phyloP scores from a whole-genome alignment of 2,329 filamentous ascomycete species.

The Fusarium sp. region DNA sequence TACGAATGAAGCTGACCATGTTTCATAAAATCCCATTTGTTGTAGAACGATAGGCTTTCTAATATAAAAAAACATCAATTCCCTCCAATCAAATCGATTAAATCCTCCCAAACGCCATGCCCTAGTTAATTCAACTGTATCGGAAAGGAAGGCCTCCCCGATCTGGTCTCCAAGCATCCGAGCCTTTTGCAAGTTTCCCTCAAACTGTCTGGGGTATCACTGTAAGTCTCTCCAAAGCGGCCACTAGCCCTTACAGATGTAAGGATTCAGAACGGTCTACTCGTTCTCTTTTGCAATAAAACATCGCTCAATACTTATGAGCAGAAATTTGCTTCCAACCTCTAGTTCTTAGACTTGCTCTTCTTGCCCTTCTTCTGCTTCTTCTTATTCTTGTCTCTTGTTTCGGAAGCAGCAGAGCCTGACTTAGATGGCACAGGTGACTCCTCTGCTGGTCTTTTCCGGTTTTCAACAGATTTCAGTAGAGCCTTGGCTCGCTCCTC shows the following conservation, averaged over 20 bases:
- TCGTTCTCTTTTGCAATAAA: neutral
- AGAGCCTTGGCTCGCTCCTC: constrained; percentile 66
- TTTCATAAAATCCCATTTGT: neutral
- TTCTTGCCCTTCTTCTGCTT: constrained; percentile 51
- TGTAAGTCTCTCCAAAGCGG: neutral
- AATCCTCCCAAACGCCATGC: constrained; percentile 28
- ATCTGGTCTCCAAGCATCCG: neutral
- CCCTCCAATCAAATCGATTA: neutral
- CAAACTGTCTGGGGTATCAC: constrained; percentile 24
- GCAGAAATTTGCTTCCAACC: neutral
- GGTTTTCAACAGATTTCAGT: constrained; percentile 58
- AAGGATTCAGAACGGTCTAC: neutral
- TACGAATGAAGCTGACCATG: neutral
- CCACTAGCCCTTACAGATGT: neutral
- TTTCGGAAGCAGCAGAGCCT: constrained; percentile 19
- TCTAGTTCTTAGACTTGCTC: constrained; percentile 45
- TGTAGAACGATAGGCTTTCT: neutral
- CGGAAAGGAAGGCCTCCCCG: neutral
- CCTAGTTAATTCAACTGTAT: constrained; percentile 19
- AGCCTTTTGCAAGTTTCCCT: neutral
- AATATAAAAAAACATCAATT: neutral
- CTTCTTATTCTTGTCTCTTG: constrained; percentile 46
- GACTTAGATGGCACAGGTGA: constrained; percentile 42
- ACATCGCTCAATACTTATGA: neutral
- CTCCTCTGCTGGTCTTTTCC: constrained; percentile 56